Evolutionary conservation across 2,329 filamentous ascomycete species (phyloP).

Genomic region (Fusarium sp.): DNA sequence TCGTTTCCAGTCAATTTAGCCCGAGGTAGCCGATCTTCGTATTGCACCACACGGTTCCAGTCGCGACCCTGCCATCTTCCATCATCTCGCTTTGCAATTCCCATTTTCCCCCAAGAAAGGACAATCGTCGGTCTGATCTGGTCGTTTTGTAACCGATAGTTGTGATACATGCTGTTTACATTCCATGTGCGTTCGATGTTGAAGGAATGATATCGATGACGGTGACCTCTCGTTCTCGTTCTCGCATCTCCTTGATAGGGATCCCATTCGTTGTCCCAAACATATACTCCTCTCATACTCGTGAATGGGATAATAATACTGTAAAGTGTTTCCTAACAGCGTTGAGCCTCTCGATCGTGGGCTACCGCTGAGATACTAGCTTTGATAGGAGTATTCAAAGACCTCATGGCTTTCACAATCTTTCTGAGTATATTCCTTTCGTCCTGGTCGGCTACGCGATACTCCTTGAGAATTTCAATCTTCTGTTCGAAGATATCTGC

Average conservation of each 20-base stretch:
- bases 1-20: too few relatives aligned
- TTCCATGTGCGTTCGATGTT: background rate
- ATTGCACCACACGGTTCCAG: background rate
- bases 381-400: background rate
- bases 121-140: background rate
- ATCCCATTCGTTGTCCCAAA: background rate
- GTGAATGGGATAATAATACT: background rate
- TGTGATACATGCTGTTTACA: background rate
- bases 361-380: rapidly evolving
- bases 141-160: background rate
- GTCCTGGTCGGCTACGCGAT: background rate
- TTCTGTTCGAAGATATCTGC: background rate
- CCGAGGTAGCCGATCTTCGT: background rate
- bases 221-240: background rate
- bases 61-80: background rate
- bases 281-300: background rate
- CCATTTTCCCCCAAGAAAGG: background rate
- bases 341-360: background rate
- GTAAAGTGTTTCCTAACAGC: background rate
- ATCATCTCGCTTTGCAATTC: background rate
- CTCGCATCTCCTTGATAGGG: background rate
- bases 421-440: background rate
- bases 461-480: background rate
- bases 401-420: background rate
- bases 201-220: background rate